Evolutionary conservation across 305 asterid species (phyloP), one percentile per base, ranked within the genome.

Genomic region (Plantago coronopus): DNA sequence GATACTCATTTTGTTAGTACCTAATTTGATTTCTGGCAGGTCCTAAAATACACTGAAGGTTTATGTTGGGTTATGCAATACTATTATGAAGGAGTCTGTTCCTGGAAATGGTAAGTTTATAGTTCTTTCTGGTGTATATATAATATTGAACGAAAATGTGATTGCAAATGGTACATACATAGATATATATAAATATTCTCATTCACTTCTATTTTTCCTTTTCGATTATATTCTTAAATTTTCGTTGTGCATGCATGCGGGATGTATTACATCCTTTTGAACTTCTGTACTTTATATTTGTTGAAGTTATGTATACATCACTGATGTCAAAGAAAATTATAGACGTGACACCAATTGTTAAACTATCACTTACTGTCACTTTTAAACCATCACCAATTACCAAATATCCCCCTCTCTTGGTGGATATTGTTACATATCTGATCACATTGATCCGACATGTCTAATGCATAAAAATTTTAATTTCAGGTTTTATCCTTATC

Each of bases 51-150:
- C 76, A 77, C 87, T 4, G 97, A 93, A 81, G 99, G 99, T 62
- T 65, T 93, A 63, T 93, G 99, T 75, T 93, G 99, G 99, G 99
- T 93, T 69, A 87, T 93, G 99, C 97, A 81, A 70, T 89, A 89
- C 75, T 93, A 89, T 65, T 93, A 89, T 59, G 99, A 93, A 81
- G 99, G 99, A 37, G 99, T 93, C 74, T 89, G 97, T 67, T 93
- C 99, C 56, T 93, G 99, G 99, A 85, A 85, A 55, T 94, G 99
- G 99, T 78, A 85, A 80, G 61, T 64, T 59, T 71, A 72, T 48
- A 47, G 54, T 37, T 27, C 43, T 70, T 48, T 47, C 46, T 16
- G 43, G 17, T 62, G 45, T 16, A 54, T 44, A 3, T 53, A 49
- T 47, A 37, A 47, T 48, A 43, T 45, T 49, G 51, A 46, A 49